phyloP scores from a whole-genome alignment of 345 rosid species.

The Euclidium syriacum region DNA sequence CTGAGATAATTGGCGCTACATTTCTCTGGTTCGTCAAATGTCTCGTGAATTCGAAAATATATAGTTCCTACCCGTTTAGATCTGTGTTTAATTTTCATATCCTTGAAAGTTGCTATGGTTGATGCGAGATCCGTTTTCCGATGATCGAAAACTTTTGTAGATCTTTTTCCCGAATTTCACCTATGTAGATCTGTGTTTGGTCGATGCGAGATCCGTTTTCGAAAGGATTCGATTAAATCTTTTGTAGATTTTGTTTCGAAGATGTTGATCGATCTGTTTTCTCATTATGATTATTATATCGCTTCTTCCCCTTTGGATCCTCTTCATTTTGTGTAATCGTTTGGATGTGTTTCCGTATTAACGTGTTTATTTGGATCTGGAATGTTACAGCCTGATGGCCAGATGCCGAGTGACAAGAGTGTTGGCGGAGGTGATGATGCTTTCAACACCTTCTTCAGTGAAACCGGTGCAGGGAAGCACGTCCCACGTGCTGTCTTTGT shows the following conservation, averaged over 20 bases:
- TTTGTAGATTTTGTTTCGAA: no score
- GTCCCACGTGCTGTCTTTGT: slow-evolving; percentile 80
- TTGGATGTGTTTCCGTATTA: background rate
- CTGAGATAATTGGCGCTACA: background rate
- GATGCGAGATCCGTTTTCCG: background rate
- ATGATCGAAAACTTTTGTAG: background rate
- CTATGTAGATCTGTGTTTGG: background rate
- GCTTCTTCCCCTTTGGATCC: background rate
- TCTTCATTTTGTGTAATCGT: background rate
- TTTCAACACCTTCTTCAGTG: slow-evolving; percentile 79
- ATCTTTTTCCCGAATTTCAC: no score
- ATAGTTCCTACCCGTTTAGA: background rate
- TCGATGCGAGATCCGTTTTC: no score
- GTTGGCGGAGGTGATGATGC: slow-evolving; percentile 81
- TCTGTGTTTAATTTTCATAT: no score
- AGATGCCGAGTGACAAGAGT: slow-evolving; percentile 71
- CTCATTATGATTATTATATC: slow-evolving; percentile 14
- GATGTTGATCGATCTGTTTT: background rate
- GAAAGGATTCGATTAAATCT: no score
- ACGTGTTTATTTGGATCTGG: background rate
- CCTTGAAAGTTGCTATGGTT: background rate
- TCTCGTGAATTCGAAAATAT: no score
- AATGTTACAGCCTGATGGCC: slow-evolving; percentile 62
- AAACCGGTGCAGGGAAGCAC: slow-evolving; percentile 77
- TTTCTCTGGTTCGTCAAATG: background rate